Evolutionary conservation across 2,329 filamentous ascomycete genomes (phyloP), one percentile per base, ranked within the genome.

Genomic region (Penicillium crustosum): DNA sequence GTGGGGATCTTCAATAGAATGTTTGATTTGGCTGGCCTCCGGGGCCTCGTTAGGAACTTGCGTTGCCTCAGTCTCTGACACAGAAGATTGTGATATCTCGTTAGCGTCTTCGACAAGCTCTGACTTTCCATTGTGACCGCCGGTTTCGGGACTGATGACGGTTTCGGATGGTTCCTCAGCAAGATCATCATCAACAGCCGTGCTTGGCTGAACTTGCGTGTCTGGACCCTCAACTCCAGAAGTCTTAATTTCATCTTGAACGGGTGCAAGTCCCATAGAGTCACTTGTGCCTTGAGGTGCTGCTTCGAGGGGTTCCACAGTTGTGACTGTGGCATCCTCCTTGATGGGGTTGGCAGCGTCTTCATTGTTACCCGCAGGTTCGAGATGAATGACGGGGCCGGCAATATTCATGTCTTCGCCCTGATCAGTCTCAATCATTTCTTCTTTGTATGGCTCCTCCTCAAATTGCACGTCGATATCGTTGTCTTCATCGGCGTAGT

Each of bases 361-460:
- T 42, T 61, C 59, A 48, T 44, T 53, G 41, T 38, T 52, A 7
- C 29, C 13, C 8, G 59, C 45, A 21, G 21, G 47, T 44, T 69
- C 62, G 33, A 62, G 55, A 21, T 65, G 59, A 10, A 61, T 57
- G 36, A 63, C 62, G 9, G 66, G 66, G 17, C 73, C 64, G 3
- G 70, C 64, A 29, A 68, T 68, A 61, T 74, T 71, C 39, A 68
- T 66, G 48, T 72, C 67, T 58, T 74, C 72, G 49, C 70, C 70
- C 35, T 72, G 73, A 44, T 76, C 75, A 35, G 74, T 72, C 51
- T 76, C 74, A 27, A 72, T 55, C 75, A 77, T 77, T 49, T 76
- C 75, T 19, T 72, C 70, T 58, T 77, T 74, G 29, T 75, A 75
- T 10, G 64, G 60, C 31, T 68, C 67, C 25, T 70, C 68, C 12